These are phyloP conservation scores for Piper longum DNA, from an alignment of 164 flowering plant genomes.

Conservation along the genomic window DNA sequence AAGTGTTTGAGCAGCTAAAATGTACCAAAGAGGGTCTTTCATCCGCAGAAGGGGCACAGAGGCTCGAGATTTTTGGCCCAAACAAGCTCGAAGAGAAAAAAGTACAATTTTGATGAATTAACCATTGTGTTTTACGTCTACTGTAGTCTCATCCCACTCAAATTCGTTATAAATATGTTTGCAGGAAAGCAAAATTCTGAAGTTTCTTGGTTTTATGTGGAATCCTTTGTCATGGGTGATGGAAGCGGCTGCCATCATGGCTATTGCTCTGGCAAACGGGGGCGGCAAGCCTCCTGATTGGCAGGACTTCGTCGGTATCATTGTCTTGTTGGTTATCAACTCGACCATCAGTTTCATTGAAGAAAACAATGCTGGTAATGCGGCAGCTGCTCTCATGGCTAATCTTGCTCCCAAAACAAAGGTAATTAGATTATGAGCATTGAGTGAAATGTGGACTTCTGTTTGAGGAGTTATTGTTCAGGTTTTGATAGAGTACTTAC, in stretches of 20 bases:
- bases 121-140: neutral
- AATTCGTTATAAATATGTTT: too few species aligned
- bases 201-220: slow-evolving; percentile 82
- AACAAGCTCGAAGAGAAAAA: slow-evolving; percentile 80
- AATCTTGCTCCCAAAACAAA: slow-evolving; percentile 74
- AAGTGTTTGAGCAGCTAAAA: slow-evolving; percentile 68
- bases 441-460: neutral
- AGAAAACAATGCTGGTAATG: slow-evolving; percentile 78
- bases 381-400: slow-evolving; percentile 78
- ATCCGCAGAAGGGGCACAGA: slow-evolving; percentile 50
- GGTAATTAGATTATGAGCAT: slow-evolving; percentile 16
- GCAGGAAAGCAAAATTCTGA: slow-evolving; percentile 67
- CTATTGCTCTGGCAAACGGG: slow-evolving; percentile 63
- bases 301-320: slow-evolving; percentile 69
- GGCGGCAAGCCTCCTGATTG: slow-evolving; percentile 63
- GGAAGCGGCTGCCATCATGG: slow-evolving; percentile 72
- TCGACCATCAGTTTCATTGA: slow-evolving; percentile 72
- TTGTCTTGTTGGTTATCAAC: slow-evolving; percentile 47
- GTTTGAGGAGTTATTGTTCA: neutral
- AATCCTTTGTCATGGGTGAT: slow-evolving; percentile 75
- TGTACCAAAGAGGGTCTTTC: slow-evolving; percentile 55
- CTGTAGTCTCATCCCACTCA: too few species aligned
- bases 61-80: slow-evolving; percentile 67
- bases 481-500: neutral
- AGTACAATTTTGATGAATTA: slow-evolving; percentile 14